Base-by-base conservation (phyloP, 2,329 filamentous ascomycete genomes). In the Penicillium sp. region DNA sequence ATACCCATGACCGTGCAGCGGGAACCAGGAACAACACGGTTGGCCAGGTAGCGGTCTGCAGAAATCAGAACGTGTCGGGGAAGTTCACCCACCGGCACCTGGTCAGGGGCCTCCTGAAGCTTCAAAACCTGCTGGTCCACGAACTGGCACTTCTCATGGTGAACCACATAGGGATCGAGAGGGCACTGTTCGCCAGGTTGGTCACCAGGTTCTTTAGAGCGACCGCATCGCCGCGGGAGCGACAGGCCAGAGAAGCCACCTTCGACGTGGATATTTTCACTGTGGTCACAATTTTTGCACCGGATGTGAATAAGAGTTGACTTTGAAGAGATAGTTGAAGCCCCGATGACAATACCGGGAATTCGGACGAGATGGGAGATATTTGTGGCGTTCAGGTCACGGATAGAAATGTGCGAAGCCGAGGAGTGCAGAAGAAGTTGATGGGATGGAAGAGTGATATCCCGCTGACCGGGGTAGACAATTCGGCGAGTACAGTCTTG, bases 91-190 rank as follows among this genome's bases (percentile, higher is more conserved):
- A 99, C 94, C 0, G 94, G 94, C 0, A 99, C 94, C 72, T 97
- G 91, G 67, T 99, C 94, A 1, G 94, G 94, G 0, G 93, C 94
- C 74, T 99, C 94, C 70, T 99, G 94, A 16, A 99, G 84, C 73
- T 99, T 99, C 70, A 99, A 88, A 54, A 99, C 90, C 72, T 99
- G 94, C 73, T 99, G 94, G 67, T 99, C 94, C 65, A 97, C 92
- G 69, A 99, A 99, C 58, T 86, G 85, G 34, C 89, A 96, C 70
- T 88, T 91, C 73, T 99, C 94, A 69, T 99, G 94, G 53, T 94
- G 82, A 52, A 99, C 90, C 65, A 94, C 95, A 75, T 96, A 99
- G 15, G 94, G 94, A 65, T 99, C 94, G 55, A 99, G 76, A 0
- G 93, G 92, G 65, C 94, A 99, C 64, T 87, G 85, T 34, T 89